phyloP scores from a whole-genome alignment of 2,329 filamentous ascomycete genomes.

The Alternaria longipes region DNA sequence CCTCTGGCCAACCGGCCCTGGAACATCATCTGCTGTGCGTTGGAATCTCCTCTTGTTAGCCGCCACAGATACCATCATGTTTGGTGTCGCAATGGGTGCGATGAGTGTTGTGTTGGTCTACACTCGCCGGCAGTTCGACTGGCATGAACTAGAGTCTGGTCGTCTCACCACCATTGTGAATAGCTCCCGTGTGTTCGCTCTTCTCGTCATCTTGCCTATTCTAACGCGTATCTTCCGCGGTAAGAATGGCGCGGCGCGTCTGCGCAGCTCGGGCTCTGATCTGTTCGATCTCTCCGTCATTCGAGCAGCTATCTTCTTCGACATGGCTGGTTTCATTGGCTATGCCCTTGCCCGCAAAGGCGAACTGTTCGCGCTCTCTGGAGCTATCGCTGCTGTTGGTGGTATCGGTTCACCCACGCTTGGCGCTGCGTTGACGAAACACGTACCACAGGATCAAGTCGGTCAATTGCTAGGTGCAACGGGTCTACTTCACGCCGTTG shows the following conservation, averaged over 20 bases:
- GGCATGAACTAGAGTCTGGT: slow-evolving; percentile 82
- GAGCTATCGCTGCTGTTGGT: slow-evolving; percentile 77
- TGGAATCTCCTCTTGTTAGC: slow-evolving; percentile 85
- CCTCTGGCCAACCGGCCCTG: slow-evolving; percentile 75
- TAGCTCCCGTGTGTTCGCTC: slow-evolving; percentile 75
- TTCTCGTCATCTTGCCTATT: slow-evolving; percentile 78
- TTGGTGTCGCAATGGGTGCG: slow-evolving; percentile 82
- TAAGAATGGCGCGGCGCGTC: slow-evolving; percentile 52
- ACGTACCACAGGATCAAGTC: slow-evolving; percentile 81
- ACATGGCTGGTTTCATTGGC: slow-evolving; percentile 77
- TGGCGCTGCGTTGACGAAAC: slow-evolving; percentile 87
- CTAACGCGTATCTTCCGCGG: slow-evolving; percentile 79
- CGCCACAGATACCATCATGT: slow-evolving; percentile 80
- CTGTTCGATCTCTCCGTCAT: slow-evolving; percentile 79
- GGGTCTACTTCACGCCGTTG: slow-evolving; percentile 83
- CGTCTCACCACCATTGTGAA: slow-evolving; percentile 84
- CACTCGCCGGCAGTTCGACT: slow-evolving; percentile 79
- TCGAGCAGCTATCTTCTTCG: slow-evolving; percentile 76
- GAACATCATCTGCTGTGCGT: slow-evolving; percentile 69
- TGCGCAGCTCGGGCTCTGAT: slow-evolving; percentile 71
- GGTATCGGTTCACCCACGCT: slow-evolving; percentile 87
- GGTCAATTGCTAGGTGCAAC: slow-evolving; percentile 90
- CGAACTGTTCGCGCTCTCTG: slow-evolving; percentile 73
- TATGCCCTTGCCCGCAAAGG: slow-evolving; percentile 73
- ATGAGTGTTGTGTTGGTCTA: slow-evolving; percentile 87